Conservation (phyloP, 2,329 filamentous ascomycete species). For the Didymella exigua region DNA sequence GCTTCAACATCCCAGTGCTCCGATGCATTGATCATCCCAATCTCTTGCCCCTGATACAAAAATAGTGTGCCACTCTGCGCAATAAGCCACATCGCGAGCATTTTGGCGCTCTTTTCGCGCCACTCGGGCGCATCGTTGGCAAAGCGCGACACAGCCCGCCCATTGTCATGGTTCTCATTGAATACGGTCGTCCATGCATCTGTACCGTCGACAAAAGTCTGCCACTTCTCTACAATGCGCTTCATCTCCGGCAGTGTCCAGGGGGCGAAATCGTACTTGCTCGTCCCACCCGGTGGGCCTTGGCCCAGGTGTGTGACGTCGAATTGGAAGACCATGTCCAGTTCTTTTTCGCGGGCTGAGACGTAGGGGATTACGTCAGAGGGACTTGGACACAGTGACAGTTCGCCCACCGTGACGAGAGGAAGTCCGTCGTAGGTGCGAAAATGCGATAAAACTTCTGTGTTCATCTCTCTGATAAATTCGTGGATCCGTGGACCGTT, state of each 20-base stretch:
- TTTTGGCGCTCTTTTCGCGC: conserved; percentile 57
- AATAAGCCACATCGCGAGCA: conserved; percentile 58
- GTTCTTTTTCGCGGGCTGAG: conserved; percentile 48
- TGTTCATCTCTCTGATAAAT: conserved; percentile 60
- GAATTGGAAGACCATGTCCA: conserved; percentile 59
- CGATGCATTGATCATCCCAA: conserved; percentile 64
- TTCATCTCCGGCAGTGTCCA: conserved; percentile 54
- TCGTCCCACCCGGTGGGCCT: conserved; percentile 40
- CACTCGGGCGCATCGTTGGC: conserved; percentile 54
- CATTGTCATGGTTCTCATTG: conserved; percentile 68
- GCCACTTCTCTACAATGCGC: conserved; percentile 52
- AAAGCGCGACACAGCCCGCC: conserved; percentile 61
- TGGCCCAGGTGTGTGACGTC: conserved; percentile 49
- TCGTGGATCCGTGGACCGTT: conserved; percentile 66
- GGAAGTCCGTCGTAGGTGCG: conserved; percentile 49
- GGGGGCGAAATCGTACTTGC: conserved; percentile 37
- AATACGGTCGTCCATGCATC: conserved; percentile 64
- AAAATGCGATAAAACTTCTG: conserved; percentile 60
- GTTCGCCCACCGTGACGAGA: conserved; percentile 63
- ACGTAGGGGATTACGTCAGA: conserved; percentile 52
- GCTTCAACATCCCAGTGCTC: conserved; percentile 53
- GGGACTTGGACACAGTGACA: conserved; percentile 55
- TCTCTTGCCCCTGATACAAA: conserved; percentile 66
- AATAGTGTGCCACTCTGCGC: conserved; percentile 61
- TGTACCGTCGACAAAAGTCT: conserved; percentile 55